Base-by-base conservation (phyloP, 805 yeast species). In the Debaryomyces castellii region DNA sequence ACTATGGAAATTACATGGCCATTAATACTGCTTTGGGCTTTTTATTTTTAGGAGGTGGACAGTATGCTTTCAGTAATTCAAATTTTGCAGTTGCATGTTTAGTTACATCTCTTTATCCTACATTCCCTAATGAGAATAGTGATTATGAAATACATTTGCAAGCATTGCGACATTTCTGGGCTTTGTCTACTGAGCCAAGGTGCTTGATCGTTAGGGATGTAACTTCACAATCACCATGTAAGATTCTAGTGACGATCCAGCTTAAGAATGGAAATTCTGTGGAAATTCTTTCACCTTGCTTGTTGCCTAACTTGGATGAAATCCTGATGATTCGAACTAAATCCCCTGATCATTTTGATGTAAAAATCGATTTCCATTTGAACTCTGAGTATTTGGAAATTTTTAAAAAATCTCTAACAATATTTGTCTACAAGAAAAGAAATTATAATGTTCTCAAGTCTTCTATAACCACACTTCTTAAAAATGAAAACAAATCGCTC, bases 131-230 rank as follows among this genome's bases (percentile, higher is more conserved):
- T 37, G 66, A 62, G 23, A 64, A 59, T 21, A 65, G 63, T 22
- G 74, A 66, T 14, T 69, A 73, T 37, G 81, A 79, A 42, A 80
- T 85, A 17, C 89, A 87, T 58, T 62, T 92, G 43, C 96, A 89
- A 61, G 96, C 95, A 1, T 67, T 90, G 30, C 74, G 96, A 35
- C 95, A 90, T 62, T 85, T 94, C 51, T 94, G 98, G 97, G 85
- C 90, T 1, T 66, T 94, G 49, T 80, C 95, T 0, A 85, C 86
- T 4, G 90, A 85, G 52, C 85, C 85, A 2, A 70, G 97, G 47
- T 89, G 97, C 60, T 66, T 94, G n/a, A 77, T 87, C 4, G 76
- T 85, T 1, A 74, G 94, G 46, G 89, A 90, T 59, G 82, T 85
- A 7, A 78, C 77, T 17, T 76, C 85, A 0, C 78, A 73, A 4